phyloP scores from a whole-genome alignment of 2,329 filamentous ascomycete genomes.

The Pezicula rhizophila region DNA sequence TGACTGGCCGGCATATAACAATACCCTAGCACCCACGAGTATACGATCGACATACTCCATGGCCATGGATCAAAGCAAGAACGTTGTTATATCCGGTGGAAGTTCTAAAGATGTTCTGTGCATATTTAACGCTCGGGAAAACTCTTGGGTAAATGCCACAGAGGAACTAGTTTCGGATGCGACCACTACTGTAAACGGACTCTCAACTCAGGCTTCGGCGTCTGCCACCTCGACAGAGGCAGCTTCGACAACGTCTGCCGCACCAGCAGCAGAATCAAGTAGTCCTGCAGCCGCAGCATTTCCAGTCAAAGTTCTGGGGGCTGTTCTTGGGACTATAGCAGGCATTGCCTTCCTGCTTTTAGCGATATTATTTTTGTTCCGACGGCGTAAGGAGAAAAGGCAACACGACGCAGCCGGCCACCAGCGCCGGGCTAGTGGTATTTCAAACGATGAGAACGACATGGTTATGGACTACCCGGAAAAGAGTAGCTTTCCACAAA shows the following conservation, averaged over 20 bases:
- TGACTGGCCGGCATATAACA: slow-evolving; percentile 76
- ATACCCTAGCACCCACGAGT: slow-evolving; percentile 59
- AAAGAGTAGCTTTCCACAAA: slow-evolving; percentile 30
- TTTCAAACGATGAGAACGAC: slow-evolving; percentile 51
- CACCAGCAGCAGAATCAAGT: slow-evolving; percentile 24
- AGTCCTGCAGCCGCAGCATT: slow-evolving; percentile 30
- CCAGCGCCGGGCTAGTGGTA: slow-evolving; percentile 35
- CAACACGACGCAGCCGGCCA: slow-evolving; percentile 42
- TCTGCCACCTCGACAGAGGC: slow-evolving; percentile 8
- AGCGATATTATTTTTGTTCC: slow-evolving; percentile 61
- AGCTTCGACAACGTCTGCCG: slow-evolving; percentile 16
- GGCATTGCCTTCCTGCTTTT: slow-evolving; percentile 50
- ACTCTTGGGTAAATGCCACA: slow-evolving; percentile 72
- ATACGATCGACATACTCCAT: slow-evolving; percentile 66
- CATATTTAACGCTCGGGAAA: slow-evolving; percentile 71
- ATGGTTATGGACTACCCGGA: slow-evolving; percentile 39
- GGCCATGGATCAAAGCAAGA: slow-evolving; percentile 56
- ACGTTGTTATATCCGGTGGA: slow-evolving; percentile 76
- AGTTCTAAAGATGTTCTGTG: slow-evolving; percentile 59
- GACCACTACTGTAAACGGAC: slow-evolving; percentile 9
- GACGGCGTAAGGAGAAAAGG: slow-evolving; percentile 52
- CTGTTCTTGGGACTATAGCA: slow-evolving; percentile 74
- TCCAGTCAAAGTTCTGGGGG: slow-evolving; percentile 64
- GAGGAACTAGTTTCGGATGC: slow-evolving; percentile 20
- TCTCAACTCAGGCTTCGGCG: slow-evolving; percentile 19